A percentile compares a stretch with the other conserved stretches of the same genome.
These are phyloP conservation scores for Henckelia pumila DNA, from an alignment of 257 asterid genomes.

Conservation along the genomic window DNA sequence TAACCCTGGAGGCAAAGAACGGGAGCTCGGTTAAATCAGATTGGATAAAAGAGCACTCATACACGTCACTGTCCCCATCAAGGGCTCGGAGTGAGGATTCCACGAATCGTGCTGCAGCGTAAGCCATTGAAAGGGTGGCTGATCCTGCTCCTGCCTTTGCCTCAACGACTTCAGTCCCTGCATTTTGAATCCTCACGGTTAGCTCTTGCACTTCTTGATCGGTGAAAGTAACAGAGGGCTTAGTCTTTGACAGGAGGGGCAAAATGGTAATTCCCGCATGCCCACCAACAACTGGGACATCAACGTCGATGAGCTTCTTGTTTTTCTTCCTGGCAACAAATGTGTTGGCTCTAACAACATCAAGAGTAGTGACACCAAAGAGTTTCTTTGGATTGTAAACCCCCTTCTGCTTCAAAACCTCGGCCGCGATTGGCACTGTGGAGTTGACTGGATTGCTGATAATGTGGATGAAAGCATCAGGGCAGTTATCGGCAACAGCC, in stretches of 20 bases:
- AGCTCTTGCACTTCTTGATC: not conserved
- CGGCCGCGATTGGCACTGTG: not conserved
- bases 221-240: not conserved
- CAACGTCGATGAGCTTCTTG: not conserved
- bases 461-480: not conserved
- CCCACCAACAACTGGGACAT: not conserved
- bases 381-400: not conserved
- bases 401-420: not conserved
- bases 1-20: slow-evolving; percentile 19
- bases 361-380: not conserved
- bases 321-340: not conserved
- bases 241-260: not conserved
- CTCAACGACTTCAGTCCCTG: not conserved
- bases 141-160: not conserved
- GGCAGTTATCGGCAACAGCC: not conserved
- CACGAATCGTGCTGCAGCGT: not conserved
- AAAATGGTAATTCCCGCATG: not conserved
- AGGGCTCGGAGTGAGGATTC: not conserved
- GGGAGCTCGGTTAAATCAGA: slow-evolving; percentile 15
- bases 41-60: not conserved
- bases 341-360: not conserved
- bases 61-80: not conserved
- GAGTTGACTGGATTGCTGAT: not conserved
- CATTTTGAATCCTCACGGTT: not conserved
- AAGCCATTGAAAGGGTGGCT: not conserved